These are phyloP conservation scores for Globisporangium carolinianum DNA, from an alignment of 352 stramenopile species.

Conservation along the genomic window DNA sequence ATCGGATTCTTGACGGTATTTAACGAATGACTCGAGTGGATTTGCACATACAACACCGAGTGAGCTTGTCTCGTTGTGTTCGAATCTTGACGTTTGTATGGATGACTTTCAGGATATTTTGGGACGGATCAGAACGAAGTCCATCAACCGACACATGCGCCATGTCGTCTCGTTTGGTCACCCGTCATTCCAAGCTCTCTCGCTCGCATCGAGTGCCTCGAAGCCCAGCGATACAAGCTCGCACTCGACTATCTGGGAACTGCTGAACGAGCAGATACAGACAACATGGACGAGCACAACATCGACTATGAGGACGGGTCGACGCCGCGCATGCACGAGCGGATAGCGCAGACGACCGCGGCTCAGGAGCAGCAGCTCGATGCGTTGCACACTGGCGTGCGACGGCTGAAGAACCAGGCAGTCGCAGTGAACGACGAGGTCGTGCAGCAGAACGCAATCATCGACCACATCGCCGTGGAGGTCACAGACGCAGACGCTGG, in stretches of 20 bases:
- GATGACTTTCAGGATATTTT: no score
- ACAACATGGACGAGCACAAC: slow-evolving; percentile 14
- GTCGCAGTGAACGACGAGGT: slow-evolving; percentile 55
- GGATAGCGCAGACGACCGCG: slow-evolving; percentile 35
- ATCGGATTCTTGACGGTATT: no score
- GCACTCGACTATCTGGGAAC: no score
- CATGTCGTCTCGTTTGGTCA: no score
- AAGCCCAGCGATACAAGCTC: no score
- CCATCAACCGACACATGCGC: no score
- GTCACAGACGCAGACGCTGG: slow-evolving; percentile 29
- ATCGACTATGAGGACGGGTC: slow-evolving; percentile 38
- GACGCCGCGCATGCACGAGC: slow-evolving; percentile 44
- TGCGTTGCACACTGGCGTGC: slow-evolving; percentile 40
- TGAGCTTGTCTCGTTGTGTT: no score
- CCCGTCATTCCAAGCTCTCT: no score
- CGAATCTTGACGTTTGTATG: no score
- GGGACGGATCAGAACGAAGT: no score
- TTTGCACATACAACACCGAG: no score
- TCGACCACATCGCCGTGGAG: slow-evolving; percentile 46
- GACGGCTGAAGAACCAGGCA: slow-evolving; percentile 47
- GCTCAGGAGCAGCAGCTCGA: slow-evolving; percentile 56
- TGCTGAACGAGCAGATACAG: neutral
- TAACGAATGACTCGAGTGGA: no score
- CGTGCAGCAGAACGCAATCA: slow-evolving; percentile 44
- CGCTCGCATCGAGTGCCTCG: neutral